Base-by-base conservation (phyloP, 345 rosid species). In the Durio zibethinus region DNA sequence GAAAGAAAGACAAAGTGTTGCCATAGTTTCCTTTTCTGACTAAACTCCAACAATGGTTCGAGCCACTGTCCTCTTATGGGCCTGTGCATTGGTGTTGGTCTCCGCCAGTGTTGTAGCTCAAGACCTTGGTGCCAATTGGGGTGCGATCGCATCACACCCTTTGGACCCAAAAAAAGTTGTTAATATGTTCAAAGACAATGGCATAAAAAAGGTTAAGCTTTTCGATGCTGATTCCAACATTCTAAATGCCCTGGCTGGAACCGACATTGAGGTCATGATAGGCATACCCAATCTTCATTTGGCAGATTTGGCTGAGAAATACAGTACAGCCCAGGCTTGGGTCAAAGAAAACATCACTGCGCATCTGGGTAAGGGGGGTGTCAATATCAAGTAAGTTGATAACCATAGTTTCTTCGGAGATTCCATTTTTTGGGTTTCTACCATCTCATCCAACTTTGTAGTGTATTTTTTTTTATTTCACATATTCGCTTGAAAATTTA, bases 81-180 rank as follows among this genome's bases (percentile, higher is more conserved):
- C 54, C 1, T 65, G 50, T 10, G 48, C 18, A 20, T 21, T 76
- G 5, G 56, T 85, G 14, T 60, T 85, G 80, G 74, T 80, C 11
- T 66, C 82, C 77, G 72, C 81, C 79, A 73, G 54, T 63, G 72
- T 76, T 38, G 80, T 82, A 7, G 85, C 77, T 2, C 56, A 77
- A n/a, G 84, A 85, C 35, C 3, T 94, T 1, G 98, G 98, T 38
- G 90, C 91, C 76, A 94, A 94, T 56, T 94, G 97, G 98, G 98
- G 98, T 0, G 82, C 80, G 20, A 80, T 89, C 14, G 84, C 94
- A 18, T 88, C 95, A 0, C 98, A 91, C 40, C 94, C 89, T 0
- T n/a, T 94, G 80, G 65, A 83, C n/a, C 90, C 95, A 1, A 62
- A 72, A 23, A 85, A 80, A 2, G 95, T 90, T 61, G 98, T 89